Conservation (phyloP, 106 monocot species). For the Dactylorhiza incarnata region DNA sequence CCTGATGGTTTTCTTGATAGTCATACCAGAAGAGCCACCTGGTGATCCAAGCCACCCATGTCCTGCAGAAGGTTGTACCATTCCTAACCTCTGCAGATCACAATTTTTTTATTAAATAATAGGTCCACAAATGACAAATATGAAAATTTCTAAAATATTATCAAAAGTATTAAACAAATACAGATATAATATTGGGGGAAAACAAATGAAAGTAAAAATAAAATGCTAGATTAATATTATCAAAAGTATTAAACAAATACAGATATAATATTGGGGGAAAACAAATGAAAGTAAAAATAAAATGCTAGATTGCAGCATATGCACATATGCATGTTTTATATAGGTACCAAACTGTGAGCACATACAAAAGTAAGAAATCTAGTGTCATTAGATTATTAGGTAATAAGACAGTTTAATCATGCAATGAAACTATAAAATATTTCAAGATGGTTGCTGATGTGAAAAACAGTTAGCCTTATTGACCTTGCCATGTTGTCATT, state of each 20-base stretch:
- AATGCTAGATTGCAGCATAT: neutral
- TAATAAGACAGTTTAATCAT: conserved; percentile 1
- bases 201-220: neutral
- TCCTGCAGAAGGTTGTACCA: conserved; percentile 44
- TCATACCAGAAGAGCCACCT: conserved; percentile 64
- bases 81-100: conserved; percentile 45
- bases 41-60: conserved; percentile 81
- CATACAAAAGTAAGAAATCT: neutral
- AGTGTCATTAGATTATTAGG: neutral
- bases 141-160: neutral
- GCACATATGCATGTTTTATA: neutral
- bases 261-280: neutral
- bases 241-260: neutral
- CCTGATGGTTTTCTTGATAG: conserved; percentile 86
- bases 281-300: neutral
- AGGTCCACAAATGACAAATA: conserved; percentile 1
- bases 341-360: neutral
- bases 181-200: neutral
- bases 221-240: neutral
- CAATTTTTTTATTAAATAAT: neutral
- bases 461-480: neutral
- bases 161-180: neutral
- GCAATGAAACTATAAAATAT: neutral
- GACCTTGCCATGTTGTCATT: neutral
- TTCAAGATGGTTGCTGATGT: neutral